phyloP scores from a whole-genome alignment of 805 yeast genomes.

The Metschnikowia lachancei region DNA sequence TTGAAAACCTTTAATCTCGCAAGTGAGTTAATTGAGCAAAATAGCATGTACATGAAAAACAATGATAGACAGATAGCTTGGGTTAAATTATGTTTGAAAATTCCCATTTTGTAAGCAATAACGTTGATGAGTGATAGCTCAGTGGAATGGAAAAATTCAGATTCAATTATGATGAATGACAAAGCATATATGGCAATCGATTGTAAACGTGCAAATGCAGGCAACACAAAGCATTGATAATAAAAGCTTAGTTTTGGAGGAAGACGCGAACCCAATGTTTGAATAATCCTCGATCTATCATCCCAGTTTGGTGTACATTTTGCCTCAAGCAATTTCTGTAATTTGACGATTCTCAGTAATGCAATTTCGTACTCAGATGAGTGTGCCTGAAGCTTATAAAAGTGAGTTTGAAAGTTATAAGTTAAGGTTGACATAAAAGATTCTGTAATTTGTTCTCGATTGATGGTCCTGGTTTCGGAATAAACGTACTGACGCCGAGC shows the following conservation, averaged over 20 bases:
- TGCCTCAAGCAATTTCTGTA: slow-evolving; percentile 17
- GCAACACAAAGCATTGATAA: slow-evolving; percentile 42
- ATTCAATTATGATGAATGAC: slow-evolving; percentile 60
- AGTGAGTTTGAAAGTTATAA: slow-evolving; percentile 49
- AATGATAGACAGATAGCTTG: slow-evolving; percentile 42
- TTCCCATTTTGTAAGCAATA: slow-evolving; percentile 36
- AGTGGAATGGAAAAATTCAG: slow-evolving; percentile 74
- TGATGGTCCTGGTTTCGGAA: slow-evolving; percentile 21
- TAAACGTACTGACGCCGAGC: slow-evolving; percentile 32
- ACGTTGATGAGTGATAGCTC: slow-evolving; percentile 57
- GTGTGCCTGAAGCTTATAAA: slow-evolving; percentile 51
- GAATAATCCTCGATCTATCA: slow-evolving; percentile 16
- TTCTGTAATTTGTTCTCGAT: slow-evolving; percentile 36
- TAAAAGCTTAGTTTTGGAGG: slow-evolving; percentile 19
- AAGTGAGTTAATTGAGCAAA: slow-evolving; percentile 63
- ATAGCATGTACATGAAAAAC: slow-evolving; percentile 60
- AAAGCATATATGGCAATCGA: slow-evolving; percentile 43
- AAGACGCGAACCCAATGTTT: slow-evolving; percentile 1
- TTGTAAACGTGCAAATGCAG: slow-evolving; percentile 42
- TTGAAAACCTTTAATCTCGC: slow-evolving; percentile 69
- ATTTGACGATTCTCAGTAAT: slow-evolving; percentile 39
- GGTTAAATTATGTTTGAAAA: slow-evolving; percentile 18
- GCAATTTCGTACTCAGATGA: slow-evolving; percentile 55
- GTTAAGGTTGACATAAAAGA: slow-evolving; percentile 51
- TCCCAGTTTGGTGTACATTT: slow-evolving; percentile 18